These are phyloP conservation scores for Huntiella moniliformis DNA, from an alignment of 2,329 filamentous ascomycete species.

Conservation along the genomic window DNA sequence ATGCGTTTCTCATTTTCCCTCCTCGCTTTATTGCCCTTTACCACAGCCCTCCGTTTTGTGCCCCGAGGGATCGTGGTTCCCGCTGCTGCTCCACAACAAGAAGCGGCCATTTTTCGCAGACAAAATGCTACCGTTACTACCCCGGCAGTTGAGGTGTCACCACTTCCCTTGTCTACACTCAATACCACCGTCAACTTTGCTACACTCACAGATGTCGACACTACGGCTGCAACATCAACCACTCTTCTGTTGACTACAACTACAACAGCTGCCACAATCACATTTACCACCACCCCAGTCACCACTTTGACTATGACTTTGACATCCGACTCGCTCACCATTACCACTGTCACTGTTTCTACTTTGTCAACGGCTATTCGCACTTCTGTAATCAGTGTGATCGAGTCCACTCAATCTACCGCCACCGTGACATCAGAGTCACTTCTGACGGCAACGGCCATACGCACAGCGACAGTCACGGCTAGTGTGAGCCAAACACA, in stretches of 20 bases:
- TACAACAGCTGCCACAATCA: not conserved
- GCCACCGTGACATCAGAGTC: too few species aligned
- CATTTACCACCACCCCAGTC: not conserved
- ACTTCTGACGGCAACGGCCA: too few species aligned
- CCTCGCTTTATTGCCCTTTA: too few species aligned
- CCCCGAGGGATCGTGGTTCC: not conserved
- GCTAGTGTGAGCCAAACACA: too few species aligned
- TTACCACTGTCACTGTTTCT: too few species aligned
- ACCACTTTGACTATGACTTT: not conserved
- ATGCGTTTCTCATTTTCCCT: too few species aligned
- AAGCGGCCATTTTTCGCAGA: not conserved
- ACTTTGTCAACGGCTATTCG: too few species aligned
- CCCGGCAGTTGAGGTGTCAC: slow-evolving; percentile 3
- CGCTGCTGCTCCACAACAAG: not conserved
- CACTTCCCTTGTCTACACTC: slow-evolving; percentile 7
- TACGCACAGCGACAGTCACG: too few species aligned
- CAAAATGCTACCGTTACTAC: not conserved
- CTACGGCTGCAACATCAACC: not conserved
- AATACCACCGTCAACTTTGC: slow-evolving; percentile 10
- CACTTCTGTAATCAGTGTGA: too few species aligned
- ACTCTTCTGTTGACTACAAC: not conserved
- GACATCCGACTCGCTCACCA: too few species aligned
- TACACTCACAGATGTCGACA: slow-evolving; percentile 1
- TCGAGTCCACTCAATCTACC: too few species aligned
- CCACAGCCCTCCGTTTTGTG: not conserved